Base-by-base conservation (phyloP, 2,329 filamentous ascomycete species). In the Colletotrichum tamarilloi region DNA sequence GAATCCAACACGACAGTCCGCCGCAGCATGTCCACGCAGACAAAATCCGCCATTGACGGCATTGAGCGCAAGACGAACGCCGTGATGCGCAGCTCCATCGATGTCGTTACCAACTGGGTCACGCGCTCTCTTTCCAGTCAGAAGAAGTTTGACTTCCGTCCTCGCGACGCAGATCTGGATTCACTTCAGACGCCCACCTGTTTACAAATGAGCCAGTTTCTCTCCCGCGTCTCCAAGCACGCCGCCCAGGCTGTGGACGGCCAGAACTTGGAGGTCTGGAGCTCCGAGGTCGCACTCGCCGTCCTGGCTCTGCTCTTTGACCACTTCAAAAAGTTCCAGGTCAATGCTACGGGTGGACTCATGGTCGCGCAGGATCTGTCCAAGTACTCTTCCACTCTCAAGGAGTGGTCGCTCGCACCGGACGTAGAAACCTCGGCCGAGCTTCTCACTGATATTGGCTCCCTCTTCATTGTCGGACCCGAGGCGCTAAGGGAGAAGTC, bases 341-440 rank as follows among this genome's bases (percentile, higher is more conserved):
- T 99, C 76, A 98, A 95, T 77, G 94, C 95, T 53, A 95, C 96
- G 0, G 97, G 97, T 74, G 97, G 95, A 2, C 90, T 99, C 59
- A 97, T 98, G 90, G 94, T 98, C 30, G 96, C 93, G 46, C 97
- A 98, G 84, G 97, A 99, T 81, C 95, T 98, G 81, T 94, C 95
- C 46, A 95, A 95, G 80, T 99, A 99, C 82, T 93, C 94, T 9
- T 93, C 95, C 74, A 91, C 97, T 12, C 88, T 99, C 76, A 92
- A 94, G 75, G 92, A 92, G 42, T 98, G 95, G 95, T 90, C 93
- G 32, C 86, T 95, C 53, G 88, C 89, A 66, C 92, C 92, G 77
- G 91, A 93, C 53, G 90, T 92, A 62, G 89, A 90, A 77, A 88
- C 88, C 28, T 90, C 91, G 67, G 90, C 98, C 76, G 96, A 99